Percentiles rank a stretch among this genome's conserved stretches.
Conservation (phyloP, 139 green algal species). For the Chlorella sp. region DNA sequence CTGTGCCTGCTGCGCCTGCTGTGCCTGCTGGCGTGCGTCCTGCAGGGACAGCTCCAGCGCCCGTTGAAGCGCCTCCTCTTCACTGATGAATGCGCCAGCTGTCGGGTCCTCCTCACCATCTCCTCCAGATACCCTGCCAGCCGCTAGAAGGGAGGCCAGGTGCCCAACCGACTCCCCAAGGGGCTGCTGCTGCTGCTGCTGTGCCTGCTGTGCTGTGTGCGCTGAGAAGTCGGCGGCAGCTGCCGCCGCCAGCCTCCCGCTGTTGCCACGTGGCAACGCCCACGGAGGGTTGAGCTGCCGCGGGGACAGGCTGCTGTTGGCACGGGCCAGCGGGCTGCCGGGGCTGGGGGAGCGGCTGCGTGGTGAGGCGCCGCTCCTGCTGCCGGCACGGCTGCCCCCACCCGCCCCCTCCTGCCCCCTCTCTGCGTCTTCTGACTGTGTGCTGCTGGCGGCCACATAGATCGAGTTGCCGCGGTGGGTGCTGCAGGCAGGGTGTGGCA, state of each 20-base stretch:
- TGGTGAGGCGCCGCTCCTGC: background rate
- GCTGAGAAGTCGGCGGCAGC: background rate
- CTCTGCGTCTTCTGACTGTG: background rate
- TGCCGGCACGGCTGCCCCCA: background rate
- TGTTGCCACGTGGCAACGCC: background rate
- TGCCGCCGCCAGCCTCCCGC: background rate
- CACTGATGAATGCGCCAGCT: background rate
- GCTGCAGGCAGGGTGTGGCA: background rate
- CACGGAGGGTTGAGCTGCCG: background rate
- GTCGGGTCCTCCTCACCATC: background rate
- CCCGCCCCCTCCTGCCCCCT: background rate
- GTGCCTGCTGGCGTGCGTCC: background rate
- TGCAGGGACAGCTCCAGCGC: conserved; percentile 37
- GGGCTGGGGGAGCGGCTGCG: conserved; percentile 9
- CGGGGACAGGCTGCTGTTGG: background rate
- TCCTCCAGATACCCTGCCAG: background rate
- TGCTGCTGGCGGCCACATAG: conserved; percentile 6
- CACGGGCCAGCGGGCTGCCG: background rate
- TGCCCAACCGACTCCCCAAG: background rate
- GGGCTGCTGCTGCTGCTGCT: background rate
- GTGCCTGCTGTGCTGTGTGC: background rate
- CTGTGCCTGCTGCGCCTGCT: background rate
- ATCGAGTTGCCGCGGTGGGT: background rate
- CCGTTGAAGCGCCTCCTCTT: conserved; percentile 40
- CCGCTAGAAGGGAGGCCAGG: background rate